Evolutionary conservation across 2,329 filamentous ascomycete species (phyloP).

Genomic region (Pestalotiopsis sp.): DNA sequence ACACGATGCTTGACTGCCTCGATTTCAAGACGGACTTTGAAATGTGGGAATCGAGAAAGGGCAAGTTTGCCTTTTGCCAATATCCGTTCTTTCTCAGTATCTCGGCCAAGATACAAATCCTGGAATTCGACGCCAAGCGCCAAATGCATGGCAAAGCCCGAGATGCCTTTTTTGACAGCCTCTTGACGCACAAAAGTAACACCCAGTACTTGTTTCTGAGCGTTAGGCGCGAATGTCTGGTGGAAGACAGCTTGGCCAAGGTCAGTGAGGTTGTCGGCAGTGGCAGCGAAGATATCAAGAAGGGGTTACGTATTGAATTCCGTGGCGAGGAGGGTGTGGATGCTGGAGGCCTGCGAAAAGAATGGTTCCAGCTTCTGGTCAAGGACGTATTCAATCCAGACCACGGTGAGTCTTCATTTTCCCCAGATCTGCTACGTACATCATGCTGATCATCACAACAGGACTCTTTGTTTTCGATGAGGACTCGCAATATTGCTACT

Average conservation of each 20-base stretch:
- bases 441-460: conserved; percentile 32
- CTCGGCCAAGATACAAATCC: conserved; percentile 86
- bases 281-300: conserved; percentile 84
- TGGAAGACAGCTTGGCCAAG: conserved; percentile 82
- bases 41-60: conserved; percentile 75
- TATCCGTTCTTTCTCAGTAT: conserved; percentile 92
- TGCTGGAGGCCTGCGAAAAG: conserved; percentile 85
- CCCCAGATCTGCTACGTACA: neutral
- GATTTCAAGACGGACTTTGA: conserved; percentile 87
- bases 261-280: conserved; percentile 85
- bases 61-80: conserved; percentile 85
- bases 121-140: conserved; percentile 83
- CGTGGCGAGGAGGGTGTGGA: conserved; percentile 89
- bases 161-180: conserved; percentile 89
- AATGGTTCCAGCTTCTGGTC: conserved; percentile 90
- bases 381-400: conserved; percentile 90
- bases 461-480: conserved; percentile 94
- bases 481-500: conserved; percentile 88
- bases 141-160: conserved; percentile 89
- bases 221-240: conserved; percentile 81
- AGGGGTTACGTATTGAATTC: conserved; percentile 83
- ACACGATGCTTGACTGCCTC: conserved; percentile 81
- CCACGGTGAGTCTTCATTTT: conserved; percentile 63
- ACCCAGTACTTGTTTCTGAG: conserved; percentile 78
- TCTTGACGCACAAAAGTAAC: conserved; percentile 72